Evolutionary conservation across 257 asterid genomes (phyloP), one percentile per base, ranked within the genome.

Genomic region (Solanum gracilifrons): DNA sequence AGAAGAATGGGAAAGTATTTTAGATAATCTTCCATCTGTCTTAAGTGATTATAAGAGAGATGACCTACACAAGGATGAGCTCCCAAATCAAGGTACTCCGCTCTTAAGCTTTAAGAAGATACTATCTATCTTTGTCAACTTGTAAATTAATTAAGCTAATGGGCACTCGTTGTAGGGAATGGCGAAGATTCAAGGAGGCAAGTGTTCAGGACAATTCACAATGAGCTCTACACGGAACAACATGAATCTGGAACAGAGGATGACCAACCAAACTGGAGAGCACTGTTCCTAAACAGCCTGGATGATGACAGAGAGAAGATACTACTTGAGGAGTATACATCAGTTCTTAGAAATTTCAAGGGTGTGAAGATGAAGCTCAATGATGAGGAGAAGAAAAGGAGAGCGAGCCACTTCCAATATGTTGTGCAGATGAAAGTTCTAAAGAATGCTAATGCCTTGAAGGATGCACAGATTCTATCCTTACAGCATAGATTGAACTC

Each of bases 231-330:
- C 37, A 55, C 1, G 88, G 89, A 87, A 73, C 83, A 87, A 85
- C 85, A 88, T 25, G 90, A 88, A 48, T 35, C 46, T 87, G 88
- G 71, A 76, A 46, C n/a, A 32, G 89, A 71, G 27, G 90, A 88
- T 68, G 91, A 35, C 60, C 90, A 91, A 79, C 94, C 90, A 86
- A 88, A 92, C 82, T 92, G 94, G 94, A 92, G 89, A 86, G 90
- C 87, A 35, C 88, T 91, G 48, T 90, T 92, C 86, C 46, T 92
- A 35, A 91, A 64, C 74, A 91, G 92, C 35, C 39, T 92, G 68
- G 94, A 92, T 69, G 94, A 92, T 75, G 93, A 90, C 89, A 89
- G 88, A 72, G 93, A 90, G 88, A 90, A 88, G 92, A 89, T 91
- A 80, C 85, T 92, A 60, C 89, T 92, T 13, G 86, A 92, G 37